A percentile compares a stretch with the other conserved stretches of the same genome.
phyloP scores from a whole-genome alignment of 176 grass and related monocot genomes.

The Luzula sylvatica region DNA sequence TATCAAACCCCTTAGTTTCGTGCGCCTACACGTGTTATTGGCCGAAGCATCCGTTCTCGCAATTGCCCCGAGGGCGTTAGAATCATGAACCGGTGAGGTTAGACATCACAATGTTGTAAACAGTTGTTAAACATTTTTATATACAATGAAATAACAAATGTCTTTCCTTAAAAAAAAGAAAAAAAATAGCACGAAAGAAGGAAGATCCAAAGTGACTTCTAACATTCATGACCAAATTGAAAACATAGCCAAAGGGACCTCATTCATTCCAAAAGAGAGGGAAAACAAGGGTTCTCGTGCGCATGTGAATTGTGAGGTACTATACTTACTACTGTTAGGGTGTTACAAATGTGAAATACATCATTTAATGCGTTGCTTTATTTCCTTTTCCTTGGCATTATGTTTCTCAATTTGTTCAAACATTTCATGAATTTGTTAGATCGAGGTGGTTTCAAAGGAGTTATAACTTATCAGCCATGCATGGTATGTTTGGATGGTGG shows the following conservation, averaged over 20 bases:
- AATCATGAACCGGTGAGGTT: too few species aligned
- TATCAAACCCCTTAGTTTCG: too few species aligned
- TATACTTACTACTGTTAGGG: conserved; percentile 6
- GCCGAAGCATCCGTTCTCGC: too few species aligned
- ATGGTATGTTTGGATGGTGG: background rate
- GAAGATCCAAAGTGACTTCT: conserved; percentile 4
- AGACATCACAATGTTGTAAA: too few species aligned
- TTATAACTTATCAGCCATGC: conserved; percentile 2
- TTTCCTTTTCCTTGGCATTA: background rate
- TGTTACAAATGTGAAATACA: conserved; percentile 7
- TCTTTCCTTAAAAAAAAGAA: too few species aligned
- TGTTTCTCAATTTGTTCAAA: conserved; percentile 18
- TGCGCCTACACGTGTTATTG: too few species aligned
- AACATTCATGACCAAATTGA: background rate
- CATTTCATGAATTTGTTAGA: conserved; percentile 14
- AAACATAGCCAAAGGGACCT: conserved; percentile 11
- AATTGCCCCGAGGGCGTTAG: too few species aligned
- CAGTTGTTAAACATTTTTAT: too few species aligned
- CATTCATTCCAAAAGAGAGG: conserved; percentile 11
- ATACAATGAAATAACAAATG: too few species aligned
- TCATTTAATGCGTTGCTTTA: conserved; percentile 16
- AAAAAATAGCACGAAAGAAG: conserved; percentile 1
- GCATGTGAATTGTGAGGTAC: conserved; percentile 22
- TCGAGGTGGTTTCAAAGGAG: background rate
- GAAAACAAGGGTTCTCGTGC: conserved; percentile 8